These are phyloP conservation scores for Telopea speciosissima DNA, from an alignment of 177 flowering plant genomes.

Conservation along the genomic window DNA sequence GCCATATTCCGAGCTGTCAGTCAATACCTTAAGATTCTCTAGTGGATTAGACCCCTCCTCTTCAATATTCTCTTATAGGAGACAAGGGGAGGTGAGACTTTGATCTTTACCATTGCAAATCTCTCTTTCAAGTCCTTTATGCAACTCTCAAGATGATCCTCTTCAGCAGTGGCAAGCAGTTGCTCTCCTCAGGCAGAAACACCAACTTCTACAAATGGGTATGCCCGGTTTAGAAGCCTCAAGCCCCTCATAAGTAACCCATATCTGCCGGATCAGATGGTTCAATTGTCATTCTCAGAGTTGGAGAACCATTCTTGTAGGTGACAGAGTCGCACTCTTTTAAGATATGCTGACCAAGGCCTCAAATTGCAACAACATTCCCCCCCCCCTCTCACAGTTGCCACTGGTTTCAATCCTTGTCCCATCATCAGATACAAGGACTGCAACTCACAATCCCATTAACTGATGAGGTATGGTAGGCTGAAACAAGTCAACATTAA, in stretches of 20 bases:
- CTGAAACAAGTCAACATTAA: too few species aligned
- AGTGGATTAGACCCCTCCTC: conserved; percentile 44
- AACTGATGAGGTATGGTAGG: too few species aligned
- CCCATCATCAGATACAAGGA: conserved; percentile 94
- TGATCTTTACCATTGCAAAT: conserved; percentile 71
- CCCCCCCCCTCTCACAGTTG: conserved; percentile 70
- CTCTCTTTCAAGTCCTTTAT: conserved; percentile 81
- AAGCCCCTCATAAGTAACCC: conserved; percentile 71
- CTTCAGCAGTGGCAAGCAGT: conserved; percentile 92
- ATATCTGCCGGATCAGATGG: conserved; percentile 83
- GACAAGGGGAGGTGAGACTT: conserved; percentile 88
- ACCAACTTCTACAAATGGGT: conserved; percentile 86
- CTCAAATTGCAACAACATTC: conserved; percentile 79
- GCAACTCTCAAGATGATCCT: conserved; percentile 88
- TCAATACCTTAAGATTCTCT: conserved; percentile 42
- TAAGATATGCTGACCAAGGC: conserved; percentile 77
- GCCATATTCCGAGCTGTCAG: conserved; percentile 40
- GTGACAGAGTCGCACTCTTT: conserved; percentile 89
- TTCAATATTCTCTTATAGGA: conserved; percentile 84
- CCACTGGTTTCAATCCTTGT: conserved; percentile 72
- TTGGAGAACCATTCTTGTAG: conserved; percentile 73
- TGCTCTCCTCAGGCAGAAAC: conserved; percentile 92
- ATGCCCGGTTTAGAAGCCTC: conserved; percentile 81
- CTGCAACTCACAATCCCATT: too few species aligned
- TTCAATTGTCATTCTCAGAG: conserved; percentile 79